These are phyloP conservation scores for Furcasterigmium furcatum DNA, from an alignment of 2,329 filamentous ascomycete species.

Conservation along the genomic window DNA sequence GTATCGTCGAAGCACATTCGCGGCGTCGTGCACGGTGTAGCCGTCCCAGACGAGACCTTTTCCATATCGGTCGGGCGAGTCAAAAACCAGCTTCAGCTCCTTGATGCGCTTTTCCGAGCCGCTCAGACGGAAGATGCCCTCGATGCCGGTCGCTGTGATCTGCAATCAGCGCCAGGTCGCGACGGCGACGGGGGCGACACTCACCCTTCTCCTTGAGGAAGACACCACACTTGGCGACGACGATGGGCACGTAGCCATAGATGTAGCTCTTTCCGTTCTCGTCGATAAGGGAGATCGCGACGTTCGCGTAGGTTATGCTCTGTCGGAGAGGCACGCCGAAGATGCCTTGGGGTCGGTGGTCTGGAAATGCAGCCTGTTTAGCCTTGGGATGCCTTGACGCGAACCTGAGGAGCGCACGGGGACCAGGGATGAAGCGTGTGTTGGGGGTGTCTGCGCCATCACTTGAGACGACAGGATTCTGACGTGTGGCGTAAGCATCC, in stretches of 20 bases:
- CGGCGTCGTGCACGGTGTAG: slow-evolving; percentile 97
- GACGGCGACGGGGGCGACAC: slow-evolving; percentile 20
- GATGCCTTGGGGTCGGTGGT: slow-evolving; percentile 65
- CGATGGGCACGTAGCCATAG: slow-evolving; percentile 97
- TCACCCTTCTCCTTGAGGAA: slow-evolving; percentile 96
- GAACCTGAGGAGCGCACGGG: not conserved
- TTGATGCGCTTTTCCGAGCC: slow-evolving; percentile 98
- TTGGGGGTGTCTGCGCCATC: slow-evolving; percentile 8
- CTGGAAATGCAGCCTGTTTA: slow-evolving; percentile 23
- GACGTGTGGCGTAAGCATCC: slow-evolving; percentile 7
- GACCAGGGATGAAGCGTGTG: not conserved
- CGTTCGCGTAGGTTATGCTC: slow-evolving; percentile 96
- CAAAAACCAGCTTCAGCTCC: slow-evolving; percentile 86
- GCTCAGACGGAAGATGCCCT: slow-evolving; percentile 94
- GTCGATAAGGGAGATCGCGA: slow-evolving; percentile 93
- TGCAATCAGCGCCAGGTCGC: slow-evolving; percentile 22
- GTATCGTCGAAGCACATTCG: slow-evolving; percentile 92
- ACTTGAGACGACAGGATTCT: slow-evolving; percentile 10
- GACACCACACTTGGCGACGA: slow-evolving; percentile 96
- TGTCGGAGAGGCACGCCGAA: slow-evolving; percentile 91
- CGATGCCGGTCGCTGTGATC: slow-evolving; percentile 77
- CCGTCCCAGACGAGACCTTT: slow-evolving; percentile 97
- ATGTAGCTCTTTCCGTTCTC: slow-evolving; percentile 93
- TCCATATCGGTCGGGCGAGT: slow-evolving; percentile 91
- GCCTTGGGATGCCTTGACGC: slow-evolving; percentile 15